phyloP scores from a whole-genome alignment of 768 basidiomycete genomes.

The Crepidotus variabilis region DNA sequence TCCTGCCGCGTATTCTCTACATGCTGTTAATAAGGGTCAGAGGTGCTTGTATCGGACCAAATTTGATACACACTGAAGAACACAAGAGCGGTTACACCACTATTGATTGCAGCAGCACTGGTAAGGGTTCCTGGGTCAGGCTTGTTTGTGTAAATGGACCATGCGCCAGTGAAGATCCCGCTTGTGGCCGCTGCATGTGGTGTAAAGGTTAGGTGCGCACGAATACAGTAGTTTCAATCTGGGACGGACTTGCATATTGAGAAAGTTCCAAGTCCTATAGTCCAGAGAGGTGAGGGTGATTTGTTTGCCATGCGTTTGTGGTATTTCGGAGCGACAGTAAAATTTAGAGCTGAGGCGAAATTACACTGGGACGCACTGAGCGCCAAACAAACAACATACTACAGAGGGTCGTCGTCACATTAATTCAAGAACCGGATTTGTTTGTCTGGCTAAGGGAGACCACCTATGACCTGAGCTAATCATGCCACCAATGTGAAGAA shows the following conservation, averaged over 20 bases:
- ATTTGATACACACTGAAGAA: constrained; percentile 66
- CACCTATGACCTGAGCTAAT: background rate
- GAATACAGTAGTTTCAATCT: constrained; percentile 12
- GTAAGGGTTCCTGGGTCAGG: constrained; percentile 46
- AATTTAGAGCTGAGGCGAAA: too few relatives aligned
- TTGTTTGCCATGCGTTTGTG: constrained; percentile 21
- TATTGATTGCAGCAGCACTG: constrained; percentile 64
- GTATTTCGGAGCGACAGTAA: too few relatives aligned
- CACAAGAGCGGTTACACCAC: constrained; percentile 62
- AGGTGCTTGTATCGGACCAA: background rate
- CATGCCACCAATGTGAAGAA: constrained; percentile 37
- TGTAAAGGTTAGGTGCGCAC: constrained; percentile 22
- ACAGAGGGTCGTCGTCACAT: too few relatives aligned
- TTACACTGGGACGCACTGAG: too few relatives aligned
- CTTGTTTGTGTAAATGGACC: constrained; percentile 43
- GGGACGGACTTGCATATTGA: constrained; percentile 81
- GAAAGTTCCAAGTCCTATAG: constrained; percentile 54
- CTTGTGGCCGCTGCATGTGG: constrained; percentile 49
- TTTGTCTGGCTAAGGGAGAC: too few relatives aligned
- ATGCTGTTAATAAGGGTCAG: background rate
- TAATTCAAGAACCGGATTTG: too few relatives aligned
- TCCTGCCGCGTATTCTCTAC: constrained; percentile 72
- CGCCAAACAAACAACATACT: too few relatives aligned
- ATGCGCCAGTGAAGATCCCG: constrained; percentile 43
- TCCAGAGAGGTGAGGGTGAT: constrained; percentile 26